A percentile compares a stretch with the other conserved stretches of the same genome.
Conservation (phyloP, 2,329 filamentous ascomycete genomes). For the Hymenoscyphus occultus region DNA sequence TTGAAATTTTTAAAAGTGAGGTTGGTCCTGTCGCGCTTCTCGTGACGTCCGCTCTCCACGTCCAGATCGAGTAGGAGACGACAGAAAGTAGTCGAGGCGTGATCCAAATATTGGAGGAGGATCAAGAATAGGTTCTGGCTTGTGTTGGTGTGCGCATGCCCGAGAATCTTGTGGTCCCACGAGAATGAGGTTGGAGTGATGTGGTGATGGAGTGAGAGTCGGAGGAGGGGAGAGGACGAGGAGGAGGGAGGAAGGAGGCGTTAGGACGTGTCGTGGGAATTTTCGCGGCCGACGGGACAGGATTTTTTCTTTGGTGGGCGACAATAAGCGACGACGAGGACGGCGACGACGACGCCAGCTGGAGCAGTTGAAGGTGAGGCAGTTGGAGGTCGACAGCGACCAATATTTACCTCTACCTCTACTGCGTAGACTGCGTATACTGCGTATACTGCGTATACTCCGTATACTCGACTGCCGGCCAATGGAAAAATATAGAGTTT, state of each 20-base stretch:
- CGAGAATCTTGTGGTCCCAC: not conserved
- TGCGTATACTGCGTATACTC: not conserved
- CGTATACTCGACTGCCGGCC: no score
- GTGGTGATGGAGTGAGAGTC: no score
- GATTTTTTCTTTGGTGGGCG: not conserved
- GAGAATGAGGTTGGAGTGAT: not conserved
- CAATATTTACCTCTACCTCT: no score
- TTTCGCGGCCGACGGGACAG: not conserved
- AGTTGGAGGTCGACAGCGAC: no score
- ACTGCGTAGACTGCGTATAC: not conserved
- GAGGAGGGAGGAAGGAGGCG: not conserved
- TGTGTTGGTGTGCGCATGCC: not conserved
- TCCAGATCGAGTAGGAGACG: not conserved
- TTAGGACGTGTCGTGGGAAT: not conserved
- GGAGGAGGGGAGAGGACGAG: not conserved
- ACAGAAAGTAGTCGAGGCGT: not conserved
- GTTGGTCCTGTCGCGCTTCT: not conserved
- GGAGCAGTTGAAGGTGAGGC: no score
- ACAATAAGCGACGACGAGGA: no score
- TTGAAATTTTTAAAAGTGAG: not conserved
- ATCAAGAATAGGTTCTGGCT: not conserved
- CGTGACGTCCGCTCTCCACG: not conserved
- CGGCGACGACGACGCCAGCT: no score
- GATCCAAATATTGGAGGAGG: not conserved
- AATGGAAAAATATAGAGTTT: no score